These are phyloP conservation scores for Tulasnella sp. DNA, from an alignment of 768 basidiomycete species.

Conservation along the genomic window DNA sequence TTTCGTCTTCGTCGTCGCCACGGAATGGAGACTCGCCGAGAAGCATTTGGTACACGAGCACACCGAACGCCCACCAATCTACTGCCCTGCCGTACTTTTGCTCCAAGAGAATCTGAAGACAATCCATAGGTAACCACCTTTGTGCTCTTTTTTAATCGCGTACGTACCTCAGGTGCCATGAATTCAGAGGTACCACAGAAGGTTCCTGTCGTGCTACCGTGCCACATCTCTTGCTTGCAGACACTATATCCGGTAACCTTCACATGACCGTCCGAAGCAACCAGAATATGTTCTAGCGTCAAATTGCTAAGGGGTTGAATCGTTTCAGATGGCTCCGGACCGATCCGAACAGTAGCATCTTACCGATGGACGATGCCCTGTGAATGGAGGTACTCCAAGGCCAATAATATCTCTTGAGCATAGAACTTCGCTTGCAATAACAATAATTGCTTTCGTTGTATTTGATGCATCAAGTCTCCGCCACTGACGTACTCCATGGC, in stretches of 20 bases:
- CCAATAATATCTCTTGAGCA: slow-evolving; percentile 93
- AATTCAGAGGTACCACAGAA: slow-evolving; percentile 99
- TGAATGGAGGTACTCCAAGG: slow-evolving; percentile 95
- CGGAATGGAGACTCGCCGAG: slow-evolving; percentile 99
- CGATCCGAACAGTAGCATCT: slow-evolving; percentile 39
- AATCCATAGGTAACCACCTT: neutral
- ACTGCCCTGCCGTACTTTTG: slow-evolving; percentile 98
- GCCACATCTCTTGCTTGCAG: slow-evolving; percentile 99
- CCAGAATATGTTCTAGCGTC: slow-evolving; percentile 95
- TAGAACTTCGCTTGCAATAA: slow-evolving; percentile 99
- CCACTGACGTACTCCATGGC: slow-evolving; percentile 99
- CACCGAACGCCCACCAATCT: slow-evolving; percentile 99
- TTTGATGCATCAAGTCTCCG: slow-evolving; percentile 98
- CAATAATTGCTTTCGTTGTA: slow-evolving; percentile 98
- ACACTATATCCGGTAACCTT: slow-evolving; percentile 99
- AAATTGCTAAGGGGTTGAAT: slow-evolving; percentile 65
- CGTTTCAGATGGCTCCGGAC: neutral
- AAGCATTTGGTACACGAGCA: slow-evolving; percentile 98
- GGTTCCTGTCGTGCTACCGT: slow-evolving; percentile 92
- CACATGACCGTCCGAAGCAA: slow-evolving; percentile 96
- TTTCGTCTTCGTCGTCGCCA: slow-evolving; percentile 99
- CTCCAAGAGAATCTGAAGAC: slow-evolving; percentile 87
- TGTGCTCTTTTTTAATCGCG: slow-evolving; percentile 35
- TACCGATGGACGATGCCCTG: slow-evolving; percentile 99
- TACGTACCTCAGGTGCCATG: slow-evolving; percentile 97